Percentiles rank a stretch among this genome's conserved stretches.
Evolutionary conservation across 2,329 filamentous ascomycete species (phyloP).

Genomic region (Alternaria tenuissima): DNA sequence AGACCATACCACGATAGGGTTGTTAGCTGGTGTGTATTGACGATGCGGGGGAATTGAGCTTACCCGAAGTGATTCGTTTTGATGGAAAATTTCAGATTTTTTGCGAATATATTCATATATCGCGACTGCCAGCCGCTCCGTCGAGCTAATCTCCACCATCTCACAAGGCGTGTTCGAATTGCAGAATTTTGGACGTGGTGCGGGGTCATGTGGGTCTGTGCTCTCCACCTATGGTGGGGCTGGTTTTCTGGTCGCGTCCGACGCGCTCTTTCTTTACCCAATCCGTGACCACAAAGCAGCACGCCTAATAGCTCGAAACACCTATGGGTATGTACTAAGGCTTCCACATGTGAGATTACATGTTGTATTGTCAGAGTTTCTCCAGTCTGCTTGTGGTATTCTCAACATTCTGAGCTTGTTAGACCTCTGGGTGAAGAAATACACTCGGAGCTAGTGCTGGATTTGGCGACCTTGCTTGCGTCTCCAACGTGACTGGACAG

Average conservation of each 20-base stretch:
- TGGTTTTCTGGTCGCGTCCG: conserved; percentile 3
- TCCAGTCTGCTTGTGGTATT: too few relatives aligned
- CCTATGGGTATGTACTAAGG: conserved; percentile 19
- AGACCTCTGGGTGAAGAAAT: background rate
- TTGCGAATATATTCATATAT: too few relatives aligned
- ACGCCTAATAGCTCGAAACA: conserved; percentile 4
- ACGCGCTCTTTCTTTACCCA: conserved; percentile 13
- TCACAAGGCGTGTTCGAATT: background rate
- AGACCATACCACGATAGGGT: conserved; percentile 41
- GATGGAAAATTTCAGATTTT: conserved; percentile 10
- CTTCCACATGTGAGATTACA: background rate
- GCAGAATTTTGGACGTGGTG: conserved; percentile 12
- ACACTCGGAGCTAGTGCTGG: background rate
- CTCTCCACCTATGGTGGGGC: conserved; percentile 22
- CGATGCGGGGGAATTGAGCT: too few relatives aligned
- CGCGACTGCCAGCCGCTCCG: too few relatives aligned
- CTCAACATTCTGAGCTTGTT: background rate
- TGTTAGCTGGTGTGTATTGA: too few relatives aligned
- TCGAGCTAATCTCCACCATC: accelerated
- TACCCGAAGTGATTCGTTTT: conserved; percentile 26
- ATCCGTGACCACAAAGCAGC: background rate
- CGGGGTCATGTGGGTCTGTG: conserved; percentile 25
- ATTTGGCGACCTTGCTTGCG: conserved; percentile 8
- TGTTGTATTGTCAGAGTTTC: background rate
- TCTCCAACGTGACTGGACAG: background rate